phyloP scores from a whole-genome alignment of 2,329 filamentous ascomycete genomes.

The Diaporthe ampelina region DNA sequence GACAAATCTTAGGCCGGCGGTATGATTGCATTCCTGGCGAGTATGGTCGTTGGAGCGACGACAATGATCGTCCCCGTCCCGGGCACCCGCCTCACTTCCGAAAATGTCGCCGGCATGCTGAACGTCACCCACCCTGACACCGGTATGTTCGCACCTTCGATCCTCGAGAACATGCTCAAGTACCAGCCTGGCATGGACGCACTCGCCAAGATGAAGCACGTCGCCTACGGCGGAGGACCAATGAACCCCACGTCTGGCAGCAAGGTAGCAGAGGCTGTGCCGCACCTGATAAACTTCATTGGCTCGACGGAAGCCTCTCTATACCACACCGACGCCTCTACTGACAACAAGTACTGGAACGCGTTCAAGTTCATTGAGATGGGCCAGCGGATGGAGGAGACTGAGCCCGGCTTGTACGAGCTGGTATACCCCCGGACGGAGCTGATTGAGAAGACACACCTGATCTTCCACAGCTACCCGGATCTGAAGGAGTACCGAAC shows the following conservation, averaged over 20 bases:
- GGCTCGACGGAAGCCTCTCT: conserved; percentile 44
- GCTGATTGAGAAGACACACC: conserved; percentile 41
- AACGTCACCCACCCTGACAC: conserved; percentile 36
- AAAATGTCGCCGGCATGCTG: conserved; percentile 41
- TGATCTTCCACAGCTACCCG: conserved; percentile 50
- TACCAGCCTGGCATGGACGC: conserved; percentile 41
- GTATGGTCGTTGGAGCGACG: conserved; percentile 32
- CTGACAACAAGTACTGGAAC: conserved; percentile 45
- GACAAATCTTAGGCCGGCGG: conserved; percentile 27
- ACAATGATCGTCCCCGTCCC: conserved; percentile 40
- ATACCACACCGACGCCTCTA: conserved; percentile 35
- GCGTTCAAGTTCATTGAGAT: conserved; percentile 48
- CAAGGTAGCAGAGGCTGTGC: conserved; percentile 40
- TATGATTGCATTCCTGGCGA: conserved; percentile 25
- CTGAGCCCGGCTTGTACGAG: conserved; percentile 48
- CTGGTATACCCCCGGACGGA: conserved; percentile 48
- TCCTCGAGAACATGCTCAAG: conserved; percentile 42
- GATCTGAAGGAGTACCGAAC: conserved; percentile 50
- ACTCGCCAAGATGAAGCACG: conserved; percentile 34
- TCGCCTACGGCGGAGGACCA: conserved; percentile 43
- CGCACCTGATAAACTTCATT: conserved; percentile 40
- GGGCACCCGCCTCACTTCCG: conserved; percentile 39
- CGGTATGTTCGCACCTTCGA: conserved; percentile 38
- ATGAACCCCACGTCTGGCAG: conserved; percentile 43
- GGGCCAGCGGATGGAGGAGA: conserved; percentile 51